Evolutionary conservation across 1,139 yeast genomes (phyloP).

Genomic region (Candida tunisiensis): DNA sequence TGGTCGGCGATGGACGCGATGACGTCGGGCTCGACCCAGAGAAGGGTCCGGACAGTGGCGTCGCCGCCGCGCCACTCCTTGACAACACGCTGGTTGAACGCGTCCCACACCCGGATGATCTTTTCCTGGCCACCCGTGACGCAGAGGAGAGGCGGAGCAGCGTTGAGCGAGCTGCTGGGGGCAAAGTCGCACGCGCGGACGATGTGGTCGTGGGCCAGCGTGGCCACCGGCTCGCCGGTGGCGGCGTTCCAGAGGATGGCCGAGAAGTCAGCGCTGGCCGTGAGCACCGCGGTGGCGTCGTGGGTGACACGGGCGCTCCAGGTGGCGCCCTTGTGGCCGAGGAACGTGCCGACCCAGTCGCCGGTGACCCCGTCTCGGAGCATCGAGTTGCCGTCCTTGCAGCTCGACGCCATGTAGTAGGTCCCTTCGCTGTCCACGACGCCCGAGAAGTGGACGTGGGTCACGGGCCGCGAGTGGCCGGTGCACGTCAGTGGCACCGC

Average conservation of each 20-base stretch:
- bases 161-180: no score
- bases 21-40: background rate
- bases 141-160: slow-evolving; percentile 3
- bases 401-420: slow-evolving; percentile 17
- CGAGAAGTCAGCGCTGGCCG: slow-evolving; percentile 22
- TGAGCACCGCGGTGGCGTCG: slow-evolving; percentile 14
- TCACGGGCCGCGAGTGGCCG: slow-evolving; percentile 24
- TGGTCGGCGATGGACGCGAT: background rate
- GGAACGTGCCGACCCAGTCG: slow-evolving; percentile 23
- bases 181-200: slow-evolving; percentile 16
- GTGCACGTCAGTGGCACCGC: slow-evolving; percentile 20
- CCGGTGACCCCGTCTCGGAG: slow-evolving; percentile 22
- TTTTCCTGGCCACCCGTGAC: slow-evolving; percentile 14
- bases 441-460: slow-evolving; percentile 18
- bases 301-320: slow-evolving; percentile 19
- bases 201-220: slow-evolving; percentile 17
- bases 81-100: slow-evolving; percentile 3
- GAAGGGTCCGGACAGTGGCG: slow-evolving; percentile 2
- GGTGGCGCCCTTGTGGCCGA: slow-evolving; percentile 23
- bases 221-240: slow-evolving; percentile 11
- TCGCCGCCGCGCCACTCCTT: slow-evolving; percentile 9
- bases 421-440: slow-evolving; percentile 3
- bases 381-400: slow-evolving; percentile 24
- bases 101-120: slow-evolving; percentile 11
- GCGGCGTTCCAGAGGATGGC: slow-evolving; percentile 19